Base-by-base conservation (phyloP, 805 yeast species). In the Millerozyma acaciae region DNA sequence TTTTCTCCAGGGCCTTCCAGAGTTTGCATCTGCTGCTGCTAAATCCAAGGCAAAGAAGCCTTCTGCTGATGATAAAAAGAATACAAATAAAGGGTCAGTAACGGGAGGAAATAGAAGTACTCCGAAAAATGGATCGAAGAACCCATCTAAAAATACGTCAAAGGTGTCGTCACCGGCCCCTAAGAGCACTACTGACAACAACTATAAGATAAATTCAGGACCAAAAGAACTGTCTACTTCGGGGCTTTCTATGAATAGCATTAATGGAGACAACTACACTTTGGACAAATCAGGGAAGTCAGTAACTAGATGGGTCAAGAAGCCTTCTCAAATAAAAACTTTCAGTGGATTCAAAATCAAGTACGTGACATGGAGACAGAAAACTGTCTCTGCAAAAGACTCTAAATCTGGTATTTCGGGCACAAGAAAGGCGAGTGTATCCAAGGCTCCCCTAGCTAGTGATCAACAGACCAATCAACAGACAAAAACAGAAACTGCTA, bases 341-440 rank as follows among this genome's bases (percentile, higher is more conserved):
- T 66, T 66, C 44, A 60, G 62, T 28, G 73, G 73, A 8, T 66
- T 60, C 47, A 64, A 63, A 42, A 54, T 63, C 8, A 49, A 49
- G 28, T 50, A 57, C 34, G 38, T 39, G 1, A 35, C 40, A 2
- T 56, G 51, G 42, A 43, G 39, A 16, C 38, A 38, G 8, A 47
- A 37, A 16, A 44, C 37, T n/a, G 30, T 28, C 19, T 29, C 19
- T 4, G 14, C 28, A 12, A 39, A 29, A 19, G 38, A 39, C 15
- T 33, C 36, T 5, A 49, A 49, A 34, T 30, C 31, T 27, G 20
- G 21, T 21, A 21, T n/a, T 26, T 22, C 19, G 32, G 22, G n/a
- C 6, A 34, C 16, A 35, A 28, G 16, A 40, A 35, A 23, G 19
- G 22, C 26, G 10, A 23, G 26, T 15, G 10, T 29, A 16, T 8